These are phyloP conservation scores for Phytophthora pisi DNA, from an alignment of 352 stramenopile genomes.

Conservation along the genomic window DNA sequence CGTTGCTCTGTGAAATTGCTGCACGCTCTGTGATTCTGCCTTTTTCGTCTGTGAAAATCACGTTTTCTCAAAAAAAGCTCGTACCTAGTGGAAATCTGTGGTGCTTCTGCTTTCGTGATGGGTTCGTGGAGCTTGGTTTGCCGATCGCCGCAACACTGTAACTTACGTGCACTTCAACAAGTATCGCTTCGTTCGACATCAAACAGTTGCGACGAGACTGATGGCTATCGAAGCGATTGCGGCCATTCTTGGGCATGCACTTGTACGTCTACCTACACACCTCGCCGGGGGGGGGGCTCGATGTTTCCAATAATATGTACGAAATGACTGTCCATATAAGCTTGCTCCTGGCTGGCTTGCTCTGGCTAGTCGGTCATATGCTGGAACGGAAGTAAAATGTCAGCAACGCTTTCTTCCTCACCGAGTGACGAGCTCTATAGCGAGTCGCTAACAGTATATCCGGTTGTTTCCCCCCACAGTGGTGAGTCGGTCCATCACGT, in stretches of 20 bases:
- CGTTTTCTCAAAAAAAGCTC: too few species aligned
- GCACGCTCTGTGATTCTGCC: too few species aligned
- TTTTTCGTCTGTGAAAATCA: too few species aligned
- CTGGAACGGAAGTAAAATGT: background rate
- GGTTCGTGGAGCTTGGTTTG: too few species aligned
- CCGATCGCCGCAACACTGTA: too few species aligned
- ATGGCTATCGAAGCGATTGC: background rate
- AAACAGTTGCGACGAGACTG: background rate
- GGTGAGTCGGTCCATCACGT: background rate
- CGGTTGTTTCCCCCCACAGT: background rate
- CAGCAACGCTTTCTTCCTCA: background rate
- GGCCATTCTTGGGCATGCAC: background rate
- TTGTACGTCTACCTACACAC: too few species aligned
- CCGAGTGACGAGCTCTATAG: conserved; percentile 2
- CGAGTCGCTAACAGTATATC: background rate
- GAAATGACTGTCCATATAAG: background rate
- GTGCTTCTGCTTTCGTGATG: too few species aligned
- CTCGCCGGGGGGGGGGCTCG: too few species aligned
- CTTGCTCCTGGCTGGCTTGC: too few species aligned
- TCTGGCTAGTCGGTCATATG: background rate
- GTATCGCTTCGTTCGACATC: background rate
- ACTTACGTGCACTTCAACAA: too few species aligned
- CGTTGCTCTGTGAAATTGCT: too few species aligned
- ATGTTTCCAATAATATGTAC: background rate
- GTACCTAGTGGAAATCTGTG: too few species aligned